Evolutionary conservation across 441 rosid species (phyloP), one percentile per base, ranked within the genome.

Genomic region (Pelargonium australe): DNA sequence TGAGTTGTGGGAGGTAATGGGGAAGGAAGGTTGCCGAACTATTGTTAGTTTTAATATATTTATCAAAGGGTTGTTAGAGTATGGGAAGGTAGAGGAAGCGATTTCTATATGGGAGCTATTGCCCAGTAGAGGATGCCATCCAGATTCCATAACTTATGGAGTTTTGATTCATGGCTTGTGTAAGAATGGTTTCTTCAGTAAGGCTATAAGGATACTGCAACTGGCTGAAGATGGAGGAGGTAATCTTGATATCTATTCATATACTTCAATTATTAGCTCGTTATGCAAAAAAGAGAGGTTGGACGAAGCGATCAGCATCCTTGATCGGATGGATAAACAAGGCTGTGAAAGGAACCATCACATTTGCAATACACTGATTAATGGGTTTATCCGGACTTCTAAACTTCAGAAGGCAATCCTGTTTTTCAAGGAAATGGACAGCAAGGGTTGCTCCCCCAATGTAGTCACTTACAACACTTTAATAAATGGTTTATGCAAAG

Each of bases 1-100:
- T 76, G 91, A 87, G 76, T 69, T 92, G 76, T 90, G 97, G 96
- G 80, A 79, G 76, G 65, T 78, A 67, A 95, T 89, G 97, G 92
- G 83, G 75, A 82, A 74, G 75, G 85, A 77, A 74, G 79, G 74
- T 68, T 84, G 86, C 70, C 69, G 72, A 66, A 90, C 80, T 79
- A 69, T 79, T 72, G 81, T 82, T 71, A 88, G 96, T 75, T 86
- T 81, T 70, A 89, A 89, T 80, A 88, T 84, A 66, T 76, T 94
- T 68, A 80, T 91, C 3, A 84, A 70, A 77, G 91, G 92, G 57
- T 88, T 94, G 80, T 76, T 86, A 63, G 86, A 80, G 70, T 76
- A 85, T 78, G 80, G 85, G 16, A 80, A 80, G 81, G 88, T 87
- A 51, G 86, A 86, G 64, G 91, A 88, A 74, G 91, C 92, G 1